Base-by-base conservation (phyloP, 2,329 filamentous ascomycete species). In the Trichoderma gracile region DNA sequence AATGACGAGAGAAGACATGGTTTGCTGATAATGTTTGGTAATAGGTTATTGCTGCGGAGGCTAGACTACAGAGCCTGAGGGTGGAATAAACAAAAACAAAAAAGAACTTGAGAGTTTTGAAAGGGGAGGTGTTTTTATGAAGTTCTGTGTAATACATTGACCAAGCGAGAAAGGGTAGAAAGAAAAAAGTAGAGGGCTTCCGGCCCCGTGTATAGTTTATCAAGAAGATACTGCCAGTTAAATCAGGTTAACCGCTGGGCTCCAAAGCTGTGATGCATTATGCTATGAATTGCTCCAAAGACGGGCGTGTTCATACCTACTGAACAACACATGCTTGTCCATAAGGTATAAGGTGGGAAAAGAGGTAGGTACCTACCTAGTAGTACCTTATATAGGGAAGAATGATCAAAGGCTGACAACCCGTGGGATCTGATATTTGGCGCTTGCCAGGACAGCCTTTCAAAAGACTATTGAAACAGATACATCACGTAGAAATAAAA, bases 1-100 rank as follows among this genome's bases (percentile, higher is more conserved):
- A 57, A 7, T n/a, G 1, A 64, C 0, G 17, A 17, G 46, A 17
- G 46, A 49, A 8, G 5, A 15, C 10, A 38, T 38, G 10, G 33
- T 46, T 63, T 67, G 52, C 74, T 77, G 69, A 77, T 68, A 45
- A 27, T n/a, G 27, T 17, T 25, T 12, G 10, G 5, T n/a, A 17
- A 33, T 71, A 93, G 91, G 88, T 96, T 65, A 96, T 97, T 79
- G 88, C 92, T 70, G 91, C 93, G 5, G 93, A 97, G 80, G 93
- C 93, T 46, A 86, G 93, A 71, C 81, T 97, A 71, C 91, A 95
- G 80, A 96, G 91, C 78, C 79, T 97, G 77, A 87, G 91, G 73
- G 86, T 96, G 67, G 91, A 96, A 75, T 95, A 85, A 63, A 64
- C 46, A 54, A 23, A 23, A 46, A 46, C 9, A 12, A 38, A 33